phyloP scores from a whole-genome alignment of 129 eudicot genomes.

The sunflower (Helianthus annuus) region HanXRQr2.0-SUNRISE NC_035447.2:486433-486932 shows the following conservation, averaged over 20 bases:
- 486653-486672: constrained; percentile 86
- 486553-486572: constrained; percentile 63
- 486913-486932: constrained; percentile 24
- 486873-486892: constrained; percentile 33
- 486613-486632: constrained; percentile 3
- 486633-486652: constrained; percentile 67
- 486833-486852: constrained; percentile 8
- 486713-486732: constrained; percentile 60
- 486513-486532: constrained; percentile 85
- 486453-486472: constrained; percentile 78
- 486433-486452: constrained; percentile 78
- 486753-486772: constrained; percentile 32
- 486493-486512: constrained; percentile 79
- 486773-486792: constrained; percentile 9
- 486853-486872: not conserved
- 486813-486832: constrained; percentile 26
- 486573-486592: constrained; percentile 56
- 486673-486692: constrained; percentile 93
- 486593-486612: constrained; percentile 36
- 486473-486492: constrained; percentile 90
- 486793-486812: constrained; percentile 20
- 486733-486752: constrained; percentile 83
- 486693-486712: constrained; percentile 48
- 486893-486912: not conserved
- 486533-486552: constrained; percentile 84